Conservation (phyloP, 2,329 filamentous ascomycete genomes). For the Clonostachys byssicola region DNA sequence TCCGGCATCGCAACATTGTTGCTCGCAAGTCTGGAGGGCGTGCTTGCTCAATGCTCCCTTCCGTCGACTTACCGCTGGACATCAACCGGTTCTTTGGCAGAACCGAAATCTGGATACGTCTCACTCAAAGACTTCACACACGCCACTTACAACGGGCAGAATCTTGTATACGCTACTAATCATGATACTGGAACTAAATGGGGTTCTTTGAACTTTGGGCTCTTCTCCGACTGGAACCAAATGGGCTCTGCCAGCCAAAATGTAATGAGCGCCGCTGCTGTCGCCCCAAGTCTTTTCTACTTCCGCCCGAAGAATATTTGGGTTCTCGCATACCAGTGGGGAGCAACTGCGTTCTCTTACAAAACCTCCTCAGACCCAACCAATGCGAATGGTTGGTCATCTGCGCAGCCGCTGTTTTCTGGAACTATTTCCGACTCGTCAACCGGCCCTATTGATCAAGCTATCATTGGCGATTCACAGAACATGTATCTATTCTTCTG, state of each 20-base stretch:
- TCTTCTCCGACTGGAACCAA: constrained; percentile 46
- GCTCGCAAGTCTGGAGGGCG: neutral
- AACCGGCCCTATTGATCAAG: constrained; percentile 59
- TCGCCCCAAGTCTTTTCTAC: constrained; percentile 61
- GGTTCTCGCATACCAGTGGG: constrained; percentile 66
- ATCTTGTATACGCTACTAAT: constrained; percentile 56
- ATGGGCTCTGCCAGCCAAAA: constrained; percentile 50
- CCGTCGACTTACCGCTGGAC: constrained; percentile 53
- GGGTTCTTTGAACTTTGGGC: constrained; percentile 55
- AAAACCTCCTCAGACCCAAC: constrained; percentile 53
- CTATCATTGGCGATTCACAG: constrained; percentile 54
- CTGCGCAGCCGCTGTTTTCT: constrained; percentile 48
- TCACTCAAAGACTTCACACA: constrained; percentile 61
- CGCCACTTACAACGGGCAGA: constrained; percentile 48
- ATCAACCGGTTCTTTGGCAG: constrained; percentile 42
- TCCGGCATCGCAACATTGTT: neutral
- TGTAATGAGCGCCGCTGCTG: constrained; percentile 39
- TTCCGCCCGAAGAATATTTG: constrained; percentile 57
- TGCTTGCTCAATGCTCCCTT: constrained; percentile 33
- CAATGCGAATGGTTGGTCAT: constrained; percentile 52
- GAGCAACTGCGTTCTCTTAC: constrained; percentile 55
- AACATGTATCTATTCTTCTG: constrained; percentile 67
- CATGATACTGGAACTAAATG: constrained; percentile 38
- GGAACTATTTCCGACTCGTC: constrained; percentile 44
- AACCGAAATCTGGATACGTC: constrained; percentile 47